Base-by-base conservation (phyloP, 805 yeast genomes). In the Saturnispora bothae region DNA sequence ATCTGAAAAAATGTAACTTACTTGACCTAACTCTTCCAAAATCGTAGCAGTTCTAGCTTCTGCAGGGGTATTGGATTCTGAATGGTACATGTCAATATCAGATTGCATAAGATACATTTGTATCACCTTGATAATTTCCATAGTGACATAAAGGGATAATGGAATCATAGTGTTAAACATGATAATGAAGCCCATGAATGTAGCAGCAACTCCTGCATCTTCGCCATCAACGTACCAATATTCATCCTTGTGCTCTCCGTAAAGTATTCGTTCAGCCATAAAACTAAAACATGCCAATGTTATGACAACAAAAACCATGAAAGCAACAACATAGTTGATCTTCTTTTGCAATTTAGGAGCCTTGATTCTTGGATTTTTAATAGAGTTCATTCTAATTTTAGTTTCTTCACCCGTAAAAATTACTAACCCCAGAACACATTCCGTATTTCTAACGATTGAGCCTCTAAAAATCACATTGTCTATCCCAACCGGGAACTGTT, bases 151-250 rank as follows among this genome's bases (percentile, higher is more conserved):
- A 21, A 92, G 69, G 0, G 97, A 89, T 23, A 92, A 65, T 0
- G 98, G 98, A 53, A 92, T 92, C 63, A 92, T 71, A 0, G 98
- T 92, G 56, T 92, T 92, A 64, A 81, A 89, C 97, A 92, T 89
- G 65, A 92, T 89, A 45, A 92, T 80, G 59, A 83, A 94, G 2
- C 97, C 86, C 95, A 92, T 88, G 35, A 92, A 68, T 1, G 94
- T 83, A 1, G 95, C 82, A 3, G 94, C 89, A 16, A 75, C 71
- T 17, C 95, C 94, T 1, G 80, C 95, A 47, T 83, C 92, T 48
- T 73, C 67, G 4, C 71, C 73, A 33, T 63, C 60, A 20, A 86
- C 57, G 53, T 88, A 94, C 96, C 96, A 86, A 38, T 70, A 68
- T 25, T 54, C 62, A 23, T 66, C 63, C 32, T 63, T 60, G 26